A percentile compares a stretch with the other conserved stretches of the same genome.
These are phyloP conservation scores for Rhodotorula sp. DNA, from an alignment of 1,284 basidiomycete genomes.

Conservation along the genomic window DNA sequence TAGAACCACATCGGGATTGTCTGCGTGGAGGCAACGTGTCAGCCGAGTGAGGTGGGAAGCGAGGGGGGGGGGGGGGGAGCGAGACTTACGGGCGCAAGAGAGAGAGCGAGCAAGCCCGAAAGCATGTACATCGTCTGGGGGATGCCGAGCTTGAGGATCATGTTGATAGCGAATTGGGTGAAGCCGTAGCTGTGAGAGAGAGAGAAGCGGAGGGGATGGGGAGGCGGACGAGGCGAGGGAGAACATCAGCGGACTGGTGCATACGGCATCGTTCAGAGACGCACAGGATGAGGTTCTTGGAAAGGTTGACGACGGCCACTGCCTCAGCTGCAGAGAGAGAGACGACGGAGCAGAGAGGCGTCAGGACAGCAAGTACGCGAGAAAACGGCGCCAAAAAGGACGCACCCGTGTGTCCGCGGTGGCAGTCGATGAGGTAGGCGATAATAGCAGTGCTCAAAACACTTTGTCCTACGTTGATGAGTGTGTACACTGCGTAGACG, in stretches of 20 bases:
- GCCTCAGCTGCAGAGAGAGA: slow-evolving; percentile 48
- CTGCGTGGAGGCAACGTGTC: not conserved
- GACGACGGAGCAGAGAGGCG: too few relatives aligned
- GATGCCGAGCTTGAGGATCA: slow-evolving; percentile 1
- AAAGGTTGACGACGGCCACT: slow-evolving; percentile 54
- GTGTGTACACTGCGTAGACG: slow-evolving; percentile 26
- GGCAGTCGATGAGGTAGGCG: slow-evolving; percentile 55
- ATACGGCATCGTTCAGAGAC: not conserved
- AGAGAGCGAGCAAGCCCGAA: slow-evolving; percentile 1
- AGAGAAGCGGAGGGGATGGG: slow-evolving; percentile 53
- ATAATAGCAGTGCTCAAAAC: slow-evolving; percentile 47
- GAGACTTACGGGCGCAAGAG: not conserved
- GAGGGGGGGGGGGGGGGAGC: not conserved
- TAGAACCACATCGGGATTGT: slow-evolving; percentile 5
- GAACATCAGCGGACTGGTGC: too few relatives aligned
- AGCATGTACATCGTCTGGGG: slow-evolving; percentile 4
- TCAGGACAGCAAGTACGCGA: too few relatives aligned
- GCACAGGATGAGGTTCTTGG: slow-evolving; percentile 19
- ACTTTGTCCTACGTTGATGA: slow-evolving; percentile 38
- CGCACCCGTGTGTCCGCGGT: slow-evolving; percentile 49
- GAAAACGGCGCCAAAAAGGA: too few relatives aligned
- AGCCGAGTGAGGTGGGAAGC: not conserved
- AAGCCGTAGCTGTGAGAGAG: slow-evolving; percentile 47
- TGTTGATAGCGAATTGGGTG: slow-evolving; percentile 51
- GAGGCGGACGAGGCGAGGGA: slow-evolving; percentile 24